A percentile compares a stretch with the other conserved stretches of the same genome.
Evolutionary conservation across 2,329 filamentous ascomycete genomes (phyloP).

Genomic region (Monilinia laxa): DNA sequence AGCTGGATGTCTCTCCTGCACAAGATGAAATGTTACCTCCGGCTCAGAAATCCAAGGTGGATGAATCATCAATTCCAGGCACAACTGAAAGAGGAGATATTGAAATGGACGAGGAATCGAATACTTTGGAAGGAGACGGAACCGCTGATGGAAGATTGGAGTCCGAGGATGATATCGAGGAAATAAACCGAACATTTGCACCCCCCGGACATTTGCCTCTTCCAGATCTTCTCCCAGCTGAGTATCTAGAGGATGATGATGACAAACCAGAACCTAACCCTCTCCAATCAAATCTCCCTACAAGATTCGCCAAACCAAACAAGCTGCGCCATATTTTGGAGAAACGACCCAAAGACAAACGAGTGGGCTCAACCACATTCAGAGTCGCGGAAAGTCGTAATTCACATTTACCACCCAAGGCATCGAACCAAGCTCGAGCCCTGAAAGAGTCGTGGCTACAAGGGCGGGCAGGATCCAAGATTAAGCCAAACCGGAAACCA

Average conservation of each 20-base stretch:
- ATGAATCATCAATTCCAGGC: neutral
- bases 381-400: constrained; percentile 32
- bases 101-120: constrained; percentile 20
- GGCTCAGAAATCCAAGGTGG: constrained; percentile 18
- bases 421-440: constrained; percentile 29
- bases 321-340: constrained; percentile 35
- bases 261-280: constrained; percentile 17
- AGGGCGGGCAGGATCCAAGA: constrained; percentile 30
- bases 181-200: constrained; percentile 16
- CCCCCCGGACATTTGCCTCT: constrained; percentile 24
- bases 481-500: constrained; percentile 31
- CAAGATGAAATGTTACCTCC: constrained; percentile 20
- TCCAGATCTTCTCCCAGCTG: constrained; percentile 37
- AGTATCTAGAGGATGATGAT: constrained; percentile 37
- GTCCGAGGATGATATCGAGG: constrained; percentile 18
- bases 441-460: constrained; percentile 38
- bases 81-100: neutral
- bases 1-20: constrained; percentile 22
- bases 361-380: constrained; percentile 37
- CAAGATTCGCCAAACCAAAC: constrained; percentile 33
- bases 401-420: constrained; percentile 36
- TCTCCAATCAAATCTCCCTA: neutral
- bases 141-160: constrained; percentile 19
- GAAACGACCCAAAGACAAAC: constrained; percentile 36
- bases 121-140: constrained; percentile 19